These are phyloP conservation scores for Thermochaetoides dissita DNA, from an alignment of 2,329 filamentous ascomycete species.

Conservation along the genomic window DNA sequence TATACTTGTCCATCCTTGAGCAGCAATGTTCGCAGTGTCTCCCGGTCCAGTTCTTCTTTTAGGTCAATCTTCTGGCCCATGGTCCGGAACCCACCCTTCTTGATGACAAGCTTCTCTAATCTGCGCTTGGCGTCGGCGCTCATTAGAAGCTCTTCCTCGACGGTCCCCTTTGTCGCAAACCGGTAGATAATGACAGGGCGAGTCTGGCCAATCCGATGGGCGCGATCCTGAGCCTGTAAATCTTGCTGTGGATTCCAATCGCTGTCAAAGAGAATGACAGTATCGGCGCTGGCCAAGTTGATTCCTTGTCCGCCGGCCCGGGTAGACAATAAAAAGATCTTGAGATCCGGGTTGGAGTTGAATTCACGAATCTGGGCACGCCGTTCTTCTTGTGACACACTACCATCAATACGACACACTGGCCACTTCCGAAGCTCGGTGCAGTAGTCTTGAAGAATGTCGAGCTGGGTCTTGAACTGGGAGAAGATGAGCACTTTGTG, in stretches of 20 bases:
- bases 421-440: conserved; percentile 63
- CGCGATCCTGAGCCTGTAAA: conserved; percentile 87
- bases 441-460: conserved; percentile 81
- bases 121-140: conserved; percentile 84
- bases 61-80: conserved; percentile 47
- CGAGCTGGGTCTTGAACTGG: conserved; percentile 88
- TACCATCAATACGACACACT: conserved; percentile 81
- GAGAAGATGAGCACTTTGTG: conserved; percentile 95
- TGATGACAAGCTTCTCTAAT: conserved; percentile 87
- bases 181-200: conserved; percentile 86
- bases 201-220: conserved; percentile 87
- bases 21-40: conserved; percentile 47
- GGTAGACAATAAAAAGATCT: conserved; percentile 78
- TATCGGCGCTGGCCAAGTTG: conserved; percentile 83
- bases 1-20: conserved; percentile 59
- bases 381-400: conserved; percentile 60
- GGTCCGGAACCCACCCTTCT: conserved; percentile 72
- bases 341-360: conserved; percentile 50
- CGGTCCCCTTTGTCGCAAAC: conserved; percentile 81
- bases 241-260: conserved; percentile 97
- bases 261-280: conserved; percentile 76
- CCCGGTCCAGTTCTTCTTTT: conserved; percentile 41
- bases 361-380: conserved; percentile 59
- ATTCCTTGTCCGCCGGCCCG: conserved; percentile 90
- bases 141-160: conserved; percentile 75